Conservation (phyloP, 805 yeast genomes). For the Tetrapisispora pingtungensis region DNA sequence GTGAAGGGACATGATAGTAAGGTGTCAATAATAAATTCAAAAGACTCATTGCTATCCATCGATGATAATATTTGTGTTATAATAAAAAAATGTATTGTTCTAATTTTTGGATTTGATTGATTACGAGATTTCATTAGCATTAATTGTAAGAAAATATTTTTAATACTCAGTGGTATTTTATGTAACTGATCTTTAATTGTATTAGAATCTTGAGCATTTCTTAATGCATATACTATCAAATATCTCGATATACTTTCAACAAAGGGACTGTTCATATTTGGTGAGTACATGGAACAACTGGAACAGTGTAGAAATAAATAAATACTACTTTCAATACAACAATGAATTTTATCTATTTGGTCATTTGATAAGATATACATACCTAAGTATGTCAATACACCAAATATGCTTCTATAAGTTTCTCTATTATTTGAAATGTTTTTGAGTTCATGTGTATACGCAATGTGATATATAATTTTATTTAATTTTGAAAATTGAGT, state of each 20-base stretch:
- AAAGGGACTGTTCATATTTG: slow-evolving; percentile 15
- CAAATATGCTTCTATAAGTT: slow-evolving; percentile 27
- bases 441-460: slow-evolving; percentile 29
- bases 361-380: slow-evolving; percentile 15
- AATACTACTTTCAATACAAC: slow-evolving; percentile 24
- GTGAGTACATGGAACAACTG: slow-evolving; percentile 33
- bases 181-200: slow-evolving; percentile 8
- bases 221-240: slow-evolving; percentile 31
- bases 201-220: slow-evolving; percentile 7
- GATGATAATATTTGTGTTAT: slow-evolving; percentile 52
- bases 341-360: slow-evolving; percentile 6
- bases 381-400: slow-evolving; percentile 24
- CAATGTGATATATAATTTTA: slow-evolving; percentile 31
- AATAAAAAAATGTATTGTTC: slow-evolving; percentile 43
- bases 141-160: slow-evolving; percentile 34
- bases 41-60: slow-evolving; percentile 47
- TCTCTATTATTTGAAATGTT: slow-evolving; percentile 20
- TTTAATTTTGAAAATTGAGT: slow-evolving; percentile 13
- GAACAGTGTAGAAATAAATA: slow-evolving; percentile 33
- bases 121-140: slow-evolving; percentile 33
- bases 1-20: slow-evolving; percentile 59
- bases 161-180: slow-evolving; percentile 25
- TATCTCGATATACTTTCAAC: slow-evolving; percentile 25
- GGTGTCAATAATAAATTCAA: slow-evolving; percentile 54
- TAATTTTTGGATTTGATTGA: slow-evolving; percentile 30